Base-by-base conservation (phyloP, 768 basidiomycete species). In the Leucocoprinus sp. region DNA sequence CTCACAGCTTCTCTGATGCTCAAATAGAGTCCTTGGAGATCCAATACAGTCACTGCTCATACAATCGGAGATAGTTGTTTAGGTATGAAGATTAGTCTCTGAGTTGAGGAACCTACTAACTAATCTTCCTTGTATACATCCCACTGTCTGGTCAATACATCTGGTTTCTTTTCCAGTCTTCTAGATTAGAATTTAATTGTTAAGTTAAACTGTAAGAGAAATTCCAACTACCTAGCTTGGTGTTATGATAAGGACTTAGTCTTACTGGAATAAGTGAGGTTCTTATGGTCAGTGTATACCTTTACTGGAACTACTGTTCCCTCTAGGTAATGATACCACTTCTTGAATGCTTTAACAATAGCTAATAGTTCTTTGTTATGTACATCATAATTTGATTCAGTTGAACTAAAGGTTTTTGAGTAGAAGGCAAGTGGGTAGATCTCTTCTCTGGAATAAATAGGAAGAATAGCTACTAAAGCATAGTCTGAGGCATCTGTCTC, bases 351-450 rank as follows among this genome's bases (percentile, higher is more conserved):
- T 26, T 45, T 34, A 37, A 36, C 35, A 8, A 36, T 36, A 11
- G 37, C 37, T 5, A 39, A 26, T 8, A 38, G n/a, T 26, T 47
- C 45, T 50, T 71, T 69, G 48, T 79, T 66, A 45, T 75, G 64
- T 17, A 72, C 66, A n/a, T 71, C 59, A 49, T 78, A 77, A 53
- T 76, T 77, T 1, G 55, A 23, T 52, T 80, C 67, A 0, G 67
- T 55, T 0, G 55, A 23, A 23, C 48, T 55, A 12, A 64, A 50
- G 21, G 48, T 60, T 37, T 37, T 52, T 36, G 64, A 70, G 19
- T 57, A 52, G 47, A 61, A 76, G 0, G 65, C 67, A 4, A 76
- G 54, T 0, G 73, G 71, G 34, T 35, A n/a, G n/a, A 35, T 15
- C 5, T 35, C 34, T 5, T 17, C n/a, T 7, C n/a, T 17, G 17